Evolutionary conservation across 2,329 filamentous ascomycete genomes (phyloP).

Genomic region (Fusarium buxicola): DNA sequence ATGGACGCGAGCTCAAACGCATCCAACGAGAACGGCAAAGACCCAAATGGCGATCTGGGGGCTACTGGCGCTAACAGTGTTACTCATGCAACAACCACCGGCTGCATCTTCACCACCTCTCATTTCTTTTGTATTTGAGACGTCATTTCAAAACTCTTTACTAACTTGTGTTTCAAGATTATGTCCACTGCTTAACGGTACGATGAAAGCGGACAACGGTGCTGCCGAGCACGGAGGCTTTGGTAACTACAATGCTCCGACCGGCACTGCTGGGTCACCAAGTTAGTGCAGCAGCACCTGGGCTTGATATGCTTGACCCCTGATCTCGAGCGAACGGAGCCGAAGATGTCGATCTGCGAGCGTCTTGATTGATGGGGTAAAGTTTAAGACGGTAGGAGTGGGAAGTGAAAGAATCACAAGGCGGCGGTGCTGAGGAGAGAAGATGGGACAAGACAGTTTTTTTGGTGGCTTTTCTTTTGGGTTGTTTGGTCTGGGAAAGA

Average conservation of each 20-base stretch:
- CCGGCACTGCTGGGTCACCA: conserved; percentile 51
- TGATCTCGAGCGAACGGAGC: conserved; percentile 5
- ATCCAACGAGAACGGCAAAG: conserved; percentile 31
- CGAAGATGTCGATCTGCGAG: not conserved
- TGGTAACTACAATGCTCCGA: conserved; percentile 63
- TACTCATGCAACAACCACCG: conserved; percentile 3
- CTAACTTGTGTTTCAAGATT: conserved; percentile 64
- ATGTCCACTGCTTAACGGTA: conserved; percentile 87
- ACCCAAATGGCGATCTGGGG: conserved; percentile 39
- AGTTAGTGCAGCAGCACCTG: conserved; percentile 21
- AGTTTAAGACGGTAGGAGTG: not conserved
- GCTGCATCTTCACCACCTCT: not conserved
- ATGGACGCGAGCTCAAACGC: conserved; percentile 27
- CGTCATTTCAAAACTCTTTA: conserved; percentile 17
- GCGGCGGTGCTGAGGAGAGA: not conserved
- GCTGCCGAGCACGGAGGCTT: conserved; percentile 69
- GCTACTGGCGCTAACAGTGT: conserved; percentile 33
- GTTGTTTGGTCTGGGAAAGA: conserved; percentile 6
- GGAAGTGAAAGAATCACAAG: not conserved
- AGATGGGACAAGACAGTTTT: not conserved
- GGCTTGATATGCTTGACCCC: not conserved
- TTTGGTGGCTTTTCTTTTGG: conserved; percentile 12
- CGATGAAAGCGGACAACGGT: conserved; percentile 72
- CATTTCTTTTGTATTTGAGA: conserved; percentile 24
- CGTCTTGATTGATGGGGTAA: not conserved